phyloP scores from a whole-genome alignment of 2,329 filamentous ascomycete species.

The Chaetomiaceae sp. region DNA sequence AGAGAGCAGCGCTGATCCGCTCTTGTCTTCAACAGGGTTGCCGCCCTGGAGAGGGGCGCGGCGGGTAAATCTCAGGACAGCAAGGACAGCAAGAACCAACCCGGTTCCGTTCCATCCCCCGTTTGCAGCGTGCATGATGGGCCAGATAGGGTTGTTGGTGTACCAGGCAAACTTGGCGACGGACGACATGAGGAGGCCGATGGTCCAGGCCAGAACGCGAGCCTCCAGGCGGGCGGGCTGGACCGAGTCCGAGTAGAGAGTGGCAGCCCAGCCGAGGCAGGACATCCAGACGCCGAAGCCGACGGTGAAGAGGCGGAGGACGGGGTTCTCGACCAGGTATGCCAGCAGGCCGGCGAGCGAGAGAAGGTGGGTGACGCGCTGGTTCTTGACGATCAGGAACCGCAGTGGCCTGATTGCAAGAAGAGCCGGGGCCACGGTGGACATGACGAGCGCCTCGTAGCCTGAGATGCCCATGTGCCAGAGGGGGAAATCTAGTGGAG shows the following conservation, averaged over 20 bases:
- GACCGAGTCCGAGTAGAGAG: conserved; percentile 71
- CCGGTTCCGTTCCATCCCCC: conserved; percentile 90
- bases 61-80: conserved; percentile 71
- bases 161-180: conserved; percentile 88
- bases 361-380: conserved; percentile 67
- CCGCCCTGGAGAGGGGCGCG: conserved; percentile 49
- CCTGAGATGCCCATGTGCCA: conserved; percentile 99
- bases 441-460: conserved; percentile 86
- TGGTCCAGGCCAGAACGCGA: conserved; percentile 72
- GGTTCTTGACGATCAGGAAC: conserved; percentile 61
- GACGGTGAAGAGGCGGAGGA: conserved; percentile 72
- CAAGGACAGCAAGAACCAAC: conserved; percentile 68
- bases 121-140: conserved; percentile 82
- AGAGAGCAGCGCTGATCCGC: conserved; percentile 65
- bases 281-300: conserved; percentile 76
- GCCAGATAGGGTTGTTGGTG: conserved; percentile 97
- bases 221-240: conserved; percentile 74
- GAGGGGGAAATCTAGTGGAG: conserved; percentile 72
- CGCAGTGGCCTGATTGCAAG: conserved; percentile 68
- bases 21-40: conserved; percentile 38
- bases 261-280: conserved; percentile 79
- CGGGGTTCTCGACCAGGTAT: conserved; percentile 70
- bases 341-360: conserved; percentile 71
- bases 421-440: conserved; percentile 73
- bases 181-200: conserved; percentile 80